phyloP scores from a whole-genome alignment of 2,329 filamentous ascomycete genomes.

The Penicillium verrucosum region DNA sequence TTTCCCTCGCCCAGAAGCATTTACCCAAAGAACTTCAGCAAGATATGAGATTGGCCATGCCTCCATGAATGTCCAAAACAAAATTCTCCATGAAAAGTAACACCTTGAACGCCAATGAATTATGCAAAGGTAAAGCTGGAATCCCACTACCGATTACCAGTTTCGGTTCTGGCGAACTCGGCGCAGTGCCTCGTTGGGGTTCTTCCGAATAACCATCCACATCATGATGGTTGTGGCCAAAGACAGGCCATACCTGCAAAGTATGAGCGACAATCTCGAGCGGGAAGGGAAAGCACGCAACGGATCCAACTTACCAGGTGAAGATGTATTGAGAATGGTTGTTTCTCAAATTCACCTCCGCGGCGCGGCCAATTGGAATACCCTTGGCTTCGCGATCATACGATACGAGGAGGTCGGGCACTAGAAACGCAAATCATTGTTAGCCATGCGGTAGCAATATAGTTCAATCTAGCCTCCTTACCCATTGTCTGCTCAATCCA shows the following conservation, averaged over 20 bases:
- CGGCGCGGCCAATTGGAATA: constrained; percentile 80
- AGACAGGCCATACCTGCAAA: constrained; percentile 74
- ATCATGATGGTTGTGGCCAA: constrained; percentile 90
- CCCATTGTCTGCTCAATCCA: constrained; percentile 97
- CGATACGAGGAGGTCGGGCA: constrained; percentile 72
- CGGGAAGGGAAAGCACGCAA: neutral
- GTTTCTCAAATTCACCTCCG: constrained; percentile 91
- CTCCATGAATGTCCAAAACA: constrained; percentile 29
- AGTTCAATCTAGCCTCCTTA: constrained; percentile 40
- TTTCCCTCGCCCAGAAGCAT: constrained; percentile 79
- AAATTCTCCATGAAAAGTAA: constrained; percentile 15
- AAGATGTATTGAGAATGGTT: constrained; percentile 99
- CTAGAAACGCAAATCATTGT: constrained; percentile 43
- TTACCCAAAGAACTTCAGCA: constrained; percentile 79
- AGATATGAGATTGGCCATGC: constrained; percentile 58
- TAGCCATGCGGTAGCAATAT: constrained; percentile 10
- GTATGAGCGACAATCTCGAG: constrained; percentile 21
- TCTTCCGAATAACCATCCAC: constrained; percentile 90
- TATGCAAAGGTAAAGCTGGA: constrained; percentile 8
- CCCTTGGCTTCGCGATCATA: constrained; percentile 75
- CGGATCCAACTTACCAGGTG: constrained; percentile 70
- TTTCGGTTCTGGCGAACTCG: constrained; percentile 73
- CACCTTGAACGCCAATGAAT: constrained; percentile 36
- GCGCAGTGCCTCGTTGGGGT: constrained; percentile 67
- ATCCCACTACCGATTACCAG: constrained; percentile 53